These are phyloP conservation scores for Neopestalotiopsis sp. DNA, from an alignment of 2,329 filamentous ascomycete genomes.

Conservation along the genomic window DNA sequence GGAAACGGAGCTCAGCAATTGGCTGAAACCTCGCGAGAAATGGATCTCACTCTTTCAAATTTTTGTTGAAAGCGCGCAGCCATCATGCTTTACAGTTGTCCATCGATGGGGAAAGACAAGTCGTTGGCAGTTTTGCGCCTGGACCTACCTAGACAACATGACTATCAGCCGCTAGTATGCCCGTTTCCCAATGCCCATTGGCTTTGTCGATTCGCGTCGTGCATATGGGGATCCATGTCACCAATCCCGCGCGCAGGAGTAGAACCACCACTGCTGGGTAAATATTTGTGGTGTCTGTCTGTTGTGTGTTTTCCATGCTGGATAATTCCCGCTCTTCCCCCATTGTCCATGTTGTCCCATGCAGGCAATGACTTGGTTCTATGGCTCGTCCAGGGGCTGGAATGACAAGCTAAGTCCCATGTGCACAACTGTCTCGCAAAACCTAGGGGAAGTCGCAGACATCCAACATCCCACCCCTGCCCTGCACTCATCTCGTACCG, in stretches of 20 bases:
- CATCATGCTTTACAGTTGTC: not conserved
- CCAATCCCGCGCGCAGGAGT: not conserved
- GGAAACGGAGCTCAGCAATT: slow-evolving; percentile 13
- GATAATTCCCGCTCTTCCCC: slow-evolving; percentile 12
- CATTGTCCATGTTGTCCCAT: not conserved
- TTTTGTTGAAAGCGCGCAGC: not conserved
- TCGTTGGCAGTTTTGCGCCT: not conserved
- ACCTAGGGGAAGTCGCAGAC: not conserved
- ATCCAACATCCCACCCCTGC: not conserved
- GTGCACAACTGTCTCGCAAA: not conserved
- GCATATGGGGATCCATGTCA: slow-evolving; percentile 13
- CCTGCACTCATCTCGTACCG: not conserved
- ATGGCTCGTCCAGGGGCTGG: not conserved
- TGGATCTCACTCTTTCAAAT: not conserved
- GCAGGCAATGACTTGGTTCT: not conserved
- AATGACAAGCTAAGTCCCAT: not conserved
- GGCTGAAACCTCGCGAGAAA: slow-evolving; percentile 2
- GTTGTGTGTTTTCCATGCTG: not conserved
- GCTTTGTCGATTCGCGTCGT: not conserved
- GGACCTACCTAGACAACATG: not conserved
- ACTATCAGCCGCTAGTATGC: slow-evolving; percentile 9
- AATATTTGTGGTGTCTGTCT: not conserved
- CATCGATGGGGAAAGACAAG: not conserved
- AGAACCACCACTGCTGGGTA: not conserved
- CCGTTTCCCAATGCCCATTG: slow-evolving; percentile 6